Evolutionary conservation across 208 protist species (phyloP).

Genomic region (Naegleria lovaniensis): DNA sequence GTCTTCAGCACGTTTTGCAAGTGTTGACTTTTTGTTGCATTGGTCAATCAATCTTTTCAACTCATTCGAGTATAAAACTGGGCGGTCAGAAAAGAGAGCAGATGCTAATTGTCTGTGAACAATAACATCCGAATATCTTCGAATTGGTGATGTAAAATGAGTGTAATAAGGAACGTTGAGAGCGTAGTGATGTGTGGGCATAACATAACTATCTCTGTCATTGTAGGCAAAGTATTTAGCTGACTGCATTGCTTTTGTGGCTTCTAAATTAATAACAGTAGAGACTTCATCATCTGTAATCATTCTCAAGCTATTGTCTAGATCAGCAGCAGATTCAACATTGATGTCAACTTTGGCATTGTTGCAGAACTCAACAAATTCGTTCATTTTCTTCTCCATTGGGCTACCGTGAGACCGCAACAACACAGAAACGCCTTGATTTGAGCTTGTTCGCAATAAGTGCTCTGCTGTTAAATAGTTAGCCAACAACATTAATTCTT

Average conservation of each 20-base stretch:
- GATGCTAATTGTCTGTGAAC: conserved; percentile 40
- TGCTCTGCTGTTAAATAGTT: conserved; percentile 63
- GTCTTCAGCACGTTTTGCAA: not conserved
- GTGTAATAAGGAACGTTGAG: conserved; percentile 41
- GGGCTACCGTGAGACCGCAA: not conserved
- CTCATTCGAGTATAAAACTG: not conserved
- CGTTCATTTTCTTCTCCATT: not conserved
- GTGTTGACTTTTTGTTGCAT: not conserved
- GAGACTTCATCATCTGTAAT: not conserved
- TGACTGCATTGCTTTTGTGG: not conserved
- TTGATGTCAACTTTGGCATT: not conserved
- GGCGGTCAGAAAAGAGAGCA: not conserved
- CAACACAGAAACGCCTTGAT: not conserved
- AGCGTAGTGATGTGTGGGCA: conserved; percentile 27
- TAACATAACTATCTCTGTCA: not conserved
- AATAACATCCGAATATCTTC: conserved; percentile 45
- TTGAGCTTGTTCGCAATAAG: not conserved
- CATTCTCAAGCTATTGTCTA: not conserved
- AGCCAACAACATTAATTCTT: conserved; percentile 84
- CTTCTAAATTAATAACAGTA: not conserved
- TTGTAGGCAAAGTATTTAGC: not conserved
- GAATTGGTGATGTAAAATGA: conserved; percentile 49
- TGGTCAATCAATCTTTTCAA: not conserved
- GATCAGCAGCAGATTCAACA: not conserved
- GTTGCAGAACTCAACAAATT: not conserved